Base-by-base conservation (phyloP, 345 rosid species). In the Acer negundo region DNA sequence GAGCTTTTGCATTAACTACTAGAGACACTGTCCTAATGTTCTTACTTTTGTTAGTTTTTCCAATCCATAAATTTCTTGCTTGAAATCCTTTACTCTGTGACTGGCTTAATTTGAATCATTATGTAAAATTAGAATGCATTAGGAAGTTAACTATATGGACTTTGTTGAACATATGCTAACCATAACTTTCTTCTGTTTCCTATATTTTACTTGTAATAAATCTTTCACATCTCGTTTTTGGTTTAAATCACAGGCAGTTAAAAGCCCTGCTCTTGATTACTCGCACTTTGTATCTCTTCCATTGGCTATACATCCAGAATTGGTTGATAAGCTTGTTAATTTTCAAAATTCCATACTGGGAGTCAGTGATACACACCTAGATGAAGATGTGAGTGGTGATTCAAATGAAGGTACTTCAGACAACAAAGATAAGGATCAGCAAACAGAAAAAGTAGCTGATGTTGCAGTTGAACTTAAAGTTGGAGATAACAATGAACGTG, bases 251-350 rank as follows among this genome's bases (percentile, higher is more conserved):
- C 90, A 94, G 99, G 97, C 86, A 47, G 93, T 87, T 74, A 80
- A 76, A 67, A 87, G 94, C 81, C 92, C 84, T 40, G 84, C 67
- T 77, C 89, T 96, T 2, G 88, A 91, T 17, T 96, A 92, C 80
- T 94, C 99, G 15, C 98, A 94, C 85, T 94, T 96, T 61, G 81
- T 94, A 76, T 92, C 97, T 53, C 97, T 96, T 81, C 99, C 98
- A 68, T 72, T 94, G 86, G 99, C 95, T 40, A 80, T 90, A 88
- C 85, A 96, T 78, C 90, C 92, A 10, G 91, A 79, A 82, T 81
- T 96, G 86, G 93, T 92, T 71, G 91, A 81, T 46, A 96, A 90
- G 87, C 97, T 94, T 53, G 62, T 88, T 81, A 77, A 78, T 66
- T 92, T 96, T 82, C 97, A 91, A 88, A 91, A 90, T 69, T 73